A percentile compares a stretch with the other conserved stretches of the same genome.
These are phyloP conservation scores for Gastroboletus turbinatus DNA, from an alignment of 1,284 basidiomycete genomes.

Conservation along the genomic window DNA sequence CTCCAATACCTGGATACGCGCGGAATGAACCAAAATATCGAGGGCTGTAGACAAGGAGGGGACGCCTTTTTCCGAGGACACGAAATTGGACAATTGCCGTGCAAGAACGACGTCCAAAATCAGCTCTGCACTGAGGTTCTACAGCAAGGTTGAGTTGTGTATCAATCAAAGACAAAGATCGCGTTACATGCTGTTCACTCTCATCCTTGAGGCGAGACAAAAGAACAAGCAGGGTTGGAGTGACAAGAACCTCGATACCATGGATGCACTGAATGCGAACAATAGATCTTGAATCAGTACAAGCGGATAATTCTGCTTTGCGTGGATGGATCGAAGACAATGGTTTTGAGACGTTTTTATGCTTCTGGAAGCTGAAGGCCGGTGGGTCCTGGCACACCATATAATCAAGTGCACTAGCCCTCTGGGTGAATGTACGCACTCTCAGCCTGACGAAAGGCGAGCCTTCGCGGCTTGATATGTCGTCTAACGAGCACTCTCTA, in stretches of 20 bases:
- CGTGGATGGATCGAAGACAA: slow-evolving; percentile 3
- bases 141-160: slow-evolving; percentile 12
- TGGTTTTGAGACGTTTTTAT: neutral
- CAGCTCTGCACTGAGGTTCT: slow-evolving; percentile 47
- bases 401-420: neutral
- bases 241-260: slow-evolving; percentile 40
- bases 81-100: slow-evolving; percentile 37
- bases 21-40: slow-evolving; percentile 28
- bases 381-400: slow-evolving; percentile 14
- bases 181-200: slow-evolving; percentile 41
- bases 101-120: slow-evolving; percentile 48
- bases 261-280: slow-evolving; percentile 33
- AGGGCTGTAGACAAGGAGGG: slow-evolving; percentile 10
- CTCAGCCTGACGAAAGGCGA: slow-evolving; percentile 40
- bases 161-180: neutral
- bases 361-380: slow-evolving; percentile 8
- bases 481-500: slow-evolving; percentile 18
- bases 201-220: slow-evolving; percentile 43
- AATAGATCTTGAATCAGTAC: slow-evolving; percentile 9
- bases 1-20: slow-evolving; percentile 27
- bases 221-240: slow-evolving; percentile 46
- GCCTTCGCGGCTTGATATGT: slow-evolving; percentile 36
- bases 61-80: slow-evolving; percentile 9
- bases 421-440: slow-evolving; percentile 19
- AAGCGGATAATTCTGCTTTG: slow-evolving; percentile 1